Evolutionary conservation across 2,329 filamentous ascomycete species (phyloP).

Genomic region (Pseudogymnoascus sp.): DNA sequence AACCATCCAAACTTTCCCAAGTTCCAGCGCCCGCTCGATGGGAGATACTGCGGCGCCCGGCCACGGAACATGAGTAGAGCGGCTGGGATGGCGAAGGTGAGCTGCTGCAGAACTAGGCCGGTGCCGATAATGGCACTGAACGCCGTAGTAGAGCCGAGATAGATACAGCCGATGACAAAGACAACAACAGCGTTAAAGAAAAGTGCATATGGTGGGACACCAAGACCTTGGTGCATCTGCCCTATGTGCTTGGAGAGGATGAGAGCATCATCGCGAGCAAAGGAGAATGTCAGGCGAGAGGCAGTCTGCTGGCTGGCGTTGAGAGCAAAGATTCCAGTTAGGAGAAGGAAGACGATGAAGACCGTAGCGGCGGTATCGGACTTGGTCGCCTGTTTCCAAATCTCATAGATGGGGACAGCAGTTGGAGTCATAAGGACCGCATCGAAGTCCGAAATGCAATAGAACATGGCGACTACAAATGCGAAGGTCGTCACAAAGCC

Average conservation of each 20-base stretch:
- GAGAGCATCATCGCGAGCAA: slow-evolving; percentile 57
- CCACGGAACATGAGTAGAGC: neutral
- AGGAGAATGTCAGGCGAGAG: slow-evolving; percentile 24
- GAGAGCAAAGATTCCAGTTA: neutral
- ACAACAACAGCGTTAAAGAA: slow-evolving; percentile 51
- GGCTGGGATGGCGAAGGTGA: slow-evolving; percentile 56
- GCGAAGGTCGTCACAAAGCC: slow-evolving; percentile 34
- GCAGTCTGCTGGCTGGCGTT: neutral
- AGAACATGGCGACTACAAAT: slow-evolving; percentile 36
- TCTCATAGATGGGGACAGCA: slow-evolving; percentile 25
- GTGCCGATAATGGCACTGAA: slow-evolving; percentile 65
- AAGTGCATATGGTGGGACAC: slow-evolving; percentile 58
- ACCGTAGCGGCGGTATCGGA: neutral
- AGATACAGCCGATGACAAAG: slow-evolving; percentile 59
- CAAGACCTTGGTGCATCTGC: slow-evolving; percentile 49
- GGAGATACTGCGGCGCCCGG: neutral
- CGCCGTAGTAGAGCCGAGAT: slow-evolving; percentile 57
- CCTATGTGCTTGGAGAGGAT: slow-evolving; percentile 52
- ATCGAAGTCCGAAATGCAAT: slow-evolving; percentile 33
- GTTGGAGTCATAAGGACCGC: slow-evolving; percentile 28
- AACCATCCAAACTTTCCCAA: neutral
- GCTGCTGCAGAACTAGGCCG: slow-evolving; percentile 60
- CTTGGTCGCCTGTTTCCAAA: neutral
- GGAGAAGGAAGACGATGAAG: neutral
- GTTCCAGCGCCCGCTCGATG: neutral